These are phyloP conservation scores for Chalciporus piperatus DNA, from an alignment of 768 basidiomycete genomes.

Conservation along the genomic window DNA sequence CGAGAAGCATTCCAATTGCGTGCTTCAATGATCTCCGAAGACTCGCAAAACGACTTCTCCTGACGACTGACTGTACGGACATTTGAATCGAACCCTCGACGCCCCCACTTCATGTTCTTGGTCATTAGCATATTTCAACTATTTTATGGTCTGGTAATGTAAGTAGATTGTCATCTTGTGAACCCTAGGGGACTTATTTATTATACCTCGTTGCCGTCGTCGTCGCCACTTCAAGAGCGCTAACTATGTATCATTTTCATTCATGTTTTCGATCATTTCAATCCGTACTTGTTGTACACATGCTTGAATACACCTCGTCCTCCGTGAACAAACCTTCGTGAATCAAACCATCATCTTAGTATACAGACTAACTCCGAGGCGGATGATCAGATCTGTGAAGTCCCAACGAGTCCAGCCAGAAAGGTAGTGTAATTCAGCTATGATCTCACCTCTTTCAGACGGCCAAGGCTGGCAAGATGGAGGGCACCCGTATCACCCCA, in stretches of 20 bases:
- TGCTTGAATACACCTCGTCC: slow-evolving; percentile 1
- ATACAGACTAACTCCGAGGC: neutral
- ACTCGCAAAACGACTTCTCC: neutral
- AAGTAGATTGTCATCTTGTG: neutral
- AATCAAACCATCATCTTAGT: too few species aligned
- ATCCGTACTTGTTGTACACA: neutral
- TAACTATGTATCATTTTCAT: neutral
- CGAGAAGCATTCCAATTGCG: slow-evolving; percentile 26
- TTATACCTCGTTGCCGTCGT: neutral
- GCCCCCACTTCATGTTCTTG: neutral
- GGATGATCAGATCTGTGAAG: neutral
- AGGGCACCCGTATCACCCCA: slow-evolving; percentile 70
- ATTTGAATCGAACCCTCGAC: neutral
- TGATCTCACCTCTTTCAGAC: slow-evolving; percentile 26
- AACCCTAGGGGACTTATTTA: slow-evolving; percentile 12
- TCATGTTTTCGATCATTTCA: neutral
- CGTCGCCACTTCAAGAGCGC: neutral
- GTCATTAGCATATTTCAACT: slow-evolving; percentile 6
- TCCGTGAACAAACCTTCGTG: too few species aligned
- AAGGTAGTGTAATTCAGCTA: neutral
- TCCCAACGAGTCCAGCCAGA: neutral
- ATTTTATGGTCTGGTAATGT: slow-evolving; percentile 20
- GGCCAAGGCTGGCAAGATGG: slow-evolving; percentile 55
- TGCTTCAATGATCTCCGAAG: slow-evolving; percentile 21
- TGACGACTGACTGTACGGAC: neutral